A percentile compares a stretch with the other conserved stretches of the same genome.
Evolutionary conservation across 495 filamentous ascomycete genomes (phyloP).

Genomic region (Aspergillus campestris): DNA sequence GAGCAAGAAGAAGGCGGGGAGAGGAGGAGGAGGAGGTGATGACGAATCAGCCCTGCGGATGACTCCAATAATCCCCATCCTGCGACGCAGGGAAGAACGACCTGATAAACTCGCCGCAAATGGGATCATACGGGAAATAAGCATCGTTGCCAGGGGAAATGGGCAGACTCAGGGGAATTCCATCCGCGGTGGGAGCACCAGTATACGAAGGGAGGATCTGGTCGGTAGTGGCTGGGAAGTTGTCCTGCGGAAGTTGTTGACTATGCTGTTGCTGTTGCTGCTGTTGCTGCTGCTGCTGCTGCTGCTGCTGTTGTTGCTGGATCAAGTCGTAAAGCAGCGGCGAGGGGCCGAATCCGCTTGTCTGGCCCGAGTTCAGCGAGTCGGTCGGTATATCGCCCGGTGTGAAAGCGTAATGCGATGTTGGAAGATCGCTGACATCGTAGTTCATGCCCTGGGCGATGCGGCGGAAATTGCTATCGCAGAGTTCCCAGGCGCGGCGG

Average conservation of each 20-base stretch:
- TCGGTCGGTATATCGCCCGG: background rate
- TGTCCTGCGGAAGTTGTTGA: no score
- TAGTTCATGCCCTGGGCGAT: slow-evolving; percentile 35
- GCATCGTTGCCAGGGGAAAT: slow-evolving; percentile 11
- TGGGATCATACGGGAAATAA: slow-evolving; percentile 41
- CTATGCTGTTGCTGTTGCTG: no score
- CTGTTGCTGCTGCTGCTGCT: no score
- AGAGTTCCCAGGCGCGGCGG: slow-evolving; percentile 50
- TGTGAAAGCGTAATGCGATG: slow-evolving; percentile 14
- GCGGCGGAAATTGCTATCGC: slow-evolving; percentile 34
- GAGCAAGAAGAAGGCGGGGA: background rate
- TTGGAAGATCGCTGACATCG: slow-evolving; percentile 32
- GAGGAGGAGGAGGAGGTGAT: background rate
- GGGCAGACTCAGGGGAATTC: no score
- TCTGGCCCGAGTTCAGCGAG: no score
- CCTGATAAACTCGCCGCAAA: slow-evolving; percentile 37
- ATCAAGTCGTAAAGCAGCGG: no score
- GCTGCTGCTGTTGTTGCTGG: no score
- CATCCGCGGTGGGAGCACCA: no score
- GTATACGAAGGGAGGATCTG: no score
- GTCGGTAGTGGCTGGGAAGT: no score
- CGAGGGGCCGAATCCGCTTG: no score
- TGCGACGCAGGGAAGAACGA: slow-evolving; percentile 33
- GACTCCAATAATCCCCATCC: slow-evolving; percentile 18
- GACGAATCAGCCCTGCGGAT: background rate